A percentile compares a stretch with the other conserved stretches of the same genome.
Evolutionary conservation across 805 yeast species (phyloP).

Genomic region (Candida fluviatilis): DNA sequence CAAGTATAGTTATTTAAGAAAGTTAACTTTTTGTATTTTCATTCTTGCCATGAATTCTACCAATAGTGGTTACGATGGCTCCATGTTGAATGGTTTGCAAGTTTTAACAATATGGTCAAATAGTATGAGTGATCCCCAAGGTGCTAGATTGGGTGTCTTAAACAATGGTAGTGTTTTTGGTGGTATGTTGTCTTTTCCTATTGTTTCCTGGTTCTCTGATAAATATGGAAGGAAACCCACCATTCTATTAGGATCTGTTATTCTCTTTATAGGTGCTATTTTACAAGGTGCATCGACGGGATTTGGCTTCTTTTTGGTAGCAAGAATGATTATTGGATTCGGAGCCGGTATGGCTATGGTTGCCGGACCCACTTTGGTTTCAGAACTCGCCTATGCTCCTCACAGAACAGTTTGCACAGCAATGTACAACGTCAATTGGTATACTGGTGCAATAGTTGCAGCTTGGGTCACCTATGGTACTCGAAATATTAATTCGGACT

Average conservation of each 20-base stretch:
- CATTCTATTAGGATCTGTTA: conserved; percentile 19
- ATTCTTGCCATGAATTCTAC: conserved; percentile 44
- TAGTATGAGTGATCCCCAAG: conserved; percentile 35
- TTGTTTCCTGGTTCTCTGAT: conserved; percentile 30
- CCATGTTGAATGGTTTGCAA: conserved; percentile 50
- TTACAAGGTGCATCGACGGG: conserved; percentile 33
- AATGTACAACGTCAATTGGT: too few relatives aligned
- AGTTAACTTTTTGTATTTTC: conserved; percentile 34
- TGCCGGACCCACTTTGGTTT: conserved; percentile 44
- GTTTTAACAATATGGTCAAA: conserved; percentile 38
- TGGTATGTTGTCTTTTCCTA: conserved; percentile 22
- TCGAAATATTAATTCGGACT: too few relatives aligned
- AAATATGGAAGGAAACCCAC: conserved; percentile 36
- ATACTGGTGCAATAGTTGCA: too few relatives aligned
- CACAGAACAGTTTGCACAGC: too few relatives aligned
- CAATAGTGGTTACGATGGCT: conserved; percentile 46
- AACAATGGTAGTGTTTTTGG: conserved; percentile 43
- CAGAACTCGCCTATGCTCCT: conserved; percentile 48
- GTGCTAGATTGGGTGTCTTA: conserved; percentile 38
- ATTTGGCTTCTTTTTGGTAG: conserved; percentile 35
- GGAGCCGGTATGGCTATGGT: conserved; percentile 40
- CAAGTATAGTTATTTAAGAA: conserved; percentile 32
- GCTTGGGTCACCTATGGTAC: too few relatives aligned
- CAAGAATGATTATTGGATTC: conserved; percentile 47
- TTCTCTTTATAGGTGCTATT: conserved; percentile 30